These are phyloP conservation scores for Suillus subaureus DNA, from an alignment of 768 basidiomycete genomes.

Conservation along the genomic window DNA sequence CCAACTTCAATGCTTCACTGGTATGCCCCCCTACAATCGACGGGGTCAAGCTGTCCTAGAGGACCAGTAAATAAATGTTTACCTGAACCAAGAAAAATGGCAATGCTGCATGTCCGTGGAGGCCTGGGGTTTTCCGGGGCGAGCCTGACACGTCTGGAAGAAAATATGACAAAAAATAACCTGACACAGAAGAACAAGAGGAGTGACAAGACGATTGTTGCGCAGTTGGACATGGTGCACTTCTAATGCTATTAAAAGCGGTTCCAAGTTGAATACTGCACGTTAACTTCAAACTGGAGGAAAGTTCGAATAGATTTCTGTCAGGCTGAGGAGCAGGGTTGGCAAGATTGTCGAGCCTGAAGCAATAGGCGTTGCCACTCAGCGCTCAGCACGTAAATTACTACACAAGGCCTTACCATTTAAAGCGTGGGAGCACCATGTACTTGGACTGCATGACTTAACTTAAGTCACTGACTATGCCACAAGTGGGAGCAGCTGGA, in stretches of 20 bases:
- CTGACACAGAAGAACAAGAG: not conserved
- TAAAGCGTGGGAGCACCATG: not conserved
- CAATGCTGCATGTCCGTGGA: conserved; percentile 50
- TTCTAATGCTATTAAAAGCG: not conserved
- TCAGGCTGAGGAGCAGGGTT: not conserved
- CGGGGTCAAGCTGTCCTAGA: conserved; percentile 15
- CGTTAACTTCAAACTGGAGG: not conserved
- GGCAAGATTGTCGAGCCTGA: not conserved
- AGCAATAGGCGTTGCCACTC: not conserved
- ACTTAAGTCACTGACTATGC: not conserved
- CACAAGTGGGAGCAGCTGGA: not conserved
- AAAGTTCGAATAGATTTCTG: not conserved
- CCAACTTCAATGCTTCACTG: conserved; percentile 75
- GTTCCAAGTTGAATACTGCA: not conserved
- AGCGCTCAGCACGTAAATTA: not conserved
- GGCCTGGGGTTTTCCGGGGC: not conserved
- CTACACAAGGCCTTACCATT: not conserved
- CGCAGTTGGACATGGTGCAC: not conserved
- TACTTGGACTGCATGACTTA: not conserved
- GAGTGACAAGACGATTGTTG: not conserved
- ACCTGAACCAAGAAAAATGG: conserved; percentile 95
- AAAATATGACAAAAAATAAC: not conserved
- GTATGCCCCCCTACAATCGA: conserved; percentile 84
- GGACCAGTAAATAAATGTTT: conserved; percentile 14
- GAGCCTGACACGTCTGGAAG: not conserved